A percentile compares a stretch with the other conserved stretches of the same genome.
These are phyloP conservation scores for Crithidia sp. DNA, from an alignment of 208 protist species.

Conservation along the genomic window DNA sequence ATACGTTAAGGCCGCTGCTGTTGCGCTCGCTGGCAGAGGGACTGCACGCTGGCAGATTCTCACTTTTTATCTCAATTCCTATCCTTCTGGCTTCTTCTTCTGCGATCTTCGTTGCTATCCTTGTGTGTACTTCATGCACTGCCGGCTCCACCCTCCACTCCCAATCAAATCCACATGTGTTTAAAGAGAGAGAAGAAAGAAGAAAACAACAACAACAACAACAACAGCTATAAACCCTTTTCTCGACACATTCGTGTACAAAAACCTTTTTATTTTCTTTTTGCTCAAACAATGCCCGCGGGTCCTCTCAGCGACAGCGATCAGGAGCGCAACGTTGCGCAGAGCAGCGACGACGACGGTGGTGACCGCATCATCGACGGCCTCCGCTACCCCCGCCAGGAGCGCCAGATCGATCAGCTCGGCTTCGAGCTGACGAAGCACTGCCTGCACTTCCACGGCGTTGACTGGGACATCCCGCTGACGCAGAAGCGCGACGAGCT, in stretches of 20 bases:
- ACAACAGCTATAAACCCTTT: background rate
- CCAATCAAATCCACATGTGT: background rate
- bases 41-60: too few species aligned
- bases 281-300: constrained; percentile 10
- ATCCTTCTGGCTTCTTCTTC: too few species aligned
- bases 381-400: constrained; percentile 54
- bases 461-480: constrained; percentile 72
- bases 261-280: background rate
- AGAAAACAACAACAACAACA: background rate
- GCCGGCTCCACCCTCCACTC: background rate
- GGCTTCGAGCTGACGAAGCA: constrained; percentile 76
- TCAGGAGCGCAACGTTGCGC: constrained; percentile 20
- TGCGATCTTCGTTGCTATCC: too few species aligned
- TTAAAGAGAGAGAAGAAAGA: background rate
- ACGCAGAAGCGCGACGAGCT: constrained; percentile 61
- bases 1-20: too few species aligned
- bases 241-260: background rate
- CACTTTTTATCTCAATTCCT: too few species aligned
- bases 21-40: too few species aligned
- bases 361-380: constrained; percentile 69
- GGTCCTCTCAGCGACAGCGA: constrained; percentile 14
- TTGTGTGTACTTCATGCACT: too few species aligned
- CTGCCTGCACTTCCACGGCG: constrained; percentile 65
- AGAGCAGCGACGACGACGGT: constrained; percentile 38
- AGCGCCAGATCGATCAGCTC: constrained; percentile 63